These are phyloP conservation scores for Beauveria sp. DNA, from an alignment of 2,329 filamentous ascomycete genomes.

Conservation along the genomic window DNA sequence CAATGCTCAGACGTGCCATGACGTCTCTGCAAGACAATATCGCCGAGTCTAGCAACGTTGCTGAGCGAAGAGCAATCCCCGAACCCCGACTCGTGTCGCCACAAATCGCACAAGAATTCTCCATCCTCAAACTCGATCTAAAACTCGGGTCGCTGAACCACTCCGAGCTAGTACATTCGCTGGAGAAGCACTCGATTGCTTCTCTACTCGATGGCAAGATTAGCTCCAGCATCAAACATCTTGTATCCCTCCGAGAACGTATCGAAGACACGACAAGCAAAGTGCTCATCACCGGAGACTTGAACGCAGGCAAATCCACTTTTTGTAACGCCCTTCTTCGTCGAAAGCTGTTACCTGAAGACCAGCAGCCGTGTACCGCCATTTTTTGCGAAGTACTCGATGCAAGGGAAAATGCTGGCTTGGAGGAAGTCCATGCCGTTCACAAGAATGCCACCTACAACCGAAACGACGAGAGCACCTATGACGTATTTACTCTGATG, in stretches of 20 bases:
- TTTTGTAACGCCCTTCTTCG: slow-evolving; percentile 97
- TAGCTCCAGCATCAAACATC: slow-evolving; percentile 83
- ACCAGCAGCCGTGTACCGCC: slow-evolving; percentile 95
- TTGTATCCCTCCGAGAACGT: slow-evolving; percentile 77
- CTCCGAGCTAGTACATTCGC: slow-evolving; percentile 83
- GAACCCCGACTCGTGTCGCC: slow-evolving; percentile 84
- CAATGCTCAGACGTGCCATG: slow-evolving; percentile 57
- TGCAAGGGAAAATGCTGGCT: slow-evolving; percentile 76
- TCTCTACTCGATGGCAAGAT: slow-evolving; percentile 91
- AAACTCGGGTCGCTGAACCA: slow-evolving; percentile 84
- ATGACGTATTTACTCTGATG: slow-evolving; percentile 71
- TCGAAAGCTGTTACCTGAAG: slow-evolving; percentile 87
- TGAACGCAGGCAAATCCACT: slow-evolving; percentile 97
- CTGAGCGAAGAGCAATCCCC: slow-evolving; percentile 50
- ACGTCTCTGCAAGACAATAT: slow-evolving; percentile 53
- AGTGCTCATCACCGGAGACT: slow-evolving; percentile 87
- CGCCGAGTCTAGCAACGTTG: slow-evolving; percentile 66
- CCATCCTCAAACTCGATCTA: slow-evolving; percentile 86
- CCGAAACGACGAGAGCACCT: slow-evolving; percentile 87
- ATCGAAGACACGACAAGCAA: slow-evolving; percentile 98
- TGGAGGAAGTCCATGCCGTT: slow-evolving; percentile 94
- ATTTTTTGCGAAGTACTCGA: slow-evolving; percentile 98
- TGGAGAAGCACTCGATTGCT: slow-evolving; percentile 88
- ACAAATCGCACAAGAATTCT: slow-evolving; percentile 93
- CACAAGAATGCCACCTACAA: slow-evolving; percentile 75